Evolutionary conservation across 805 yeast species (phyloP).

Genomic region (Candida wancherniae): DNA sequence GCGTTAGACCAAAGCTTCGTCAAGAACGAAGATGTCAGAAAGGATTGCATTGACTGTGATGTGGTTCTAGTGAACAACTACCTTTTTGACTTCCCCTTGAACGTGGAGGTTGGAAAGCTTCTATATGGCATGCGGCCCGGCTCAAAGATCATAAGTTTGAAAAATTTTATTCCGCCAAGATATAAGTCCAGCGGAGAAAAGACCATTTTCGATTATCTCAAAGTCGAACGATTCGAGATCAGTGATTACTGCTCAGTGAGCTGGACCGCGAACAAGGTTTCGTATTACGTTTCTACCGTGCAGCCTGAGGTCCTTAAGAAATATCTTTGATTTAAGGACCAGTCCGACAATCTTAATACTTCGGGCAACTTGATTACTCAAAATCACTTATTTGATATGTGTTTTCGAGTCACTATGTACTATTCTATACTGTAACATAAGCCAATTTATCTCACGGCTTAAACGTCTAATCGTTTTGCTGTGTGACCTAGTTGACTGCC

Average conservation of each 20-base stretch:
- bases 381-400: too few relatives aligned
- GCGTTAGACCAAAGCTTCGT: slow-evolving; percentile 70
- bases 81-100: slow-evolving; percentile 72
- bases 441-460: too few relatives aligned
- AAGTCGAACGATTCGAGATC: slow-evolving; percentile 53
- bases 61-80: slow-evolving; percentile 80
- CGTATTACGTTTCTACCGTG: slow-evolving; percentile 73
- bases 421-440: too few relatives aligned
- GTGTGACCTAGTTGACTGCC: too few relatives aligned
- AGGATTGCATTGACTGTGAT: slow-evolving; percentile 56
- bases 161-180: slow-evolving; percentile 74
- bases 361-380: too few relatives aligned
- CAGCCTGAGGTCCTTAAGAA: slow-evolving; percentile 35
- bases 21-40: slow-evolving; percentile 52
- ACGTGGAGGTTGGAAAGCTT: slow-evolving; percentile 60
- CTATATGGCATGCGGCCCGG: slow-evolving; percentile 66
- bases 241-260: slow-evolving; percentile 74
- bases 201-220: slow-evolving; percentile 59
- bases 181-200: slow-evolving; percentile 54
- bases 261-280: slow-evolving; percentile 85
- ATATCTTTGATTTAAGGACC: too few relatives aligned
- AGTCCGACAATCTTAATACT: too few relatives aligned
- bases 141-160: slow-evolving; percentile 71
- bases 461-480: too few relatives aligned
- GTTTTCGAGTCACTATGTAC: too few relatives aligned